Percentiles rank a stretch among this genome's conserved stretches.
phyloP scores from a whole-genome alignment of 1,139 yeast species.

The Pichia sp. region DNA sequence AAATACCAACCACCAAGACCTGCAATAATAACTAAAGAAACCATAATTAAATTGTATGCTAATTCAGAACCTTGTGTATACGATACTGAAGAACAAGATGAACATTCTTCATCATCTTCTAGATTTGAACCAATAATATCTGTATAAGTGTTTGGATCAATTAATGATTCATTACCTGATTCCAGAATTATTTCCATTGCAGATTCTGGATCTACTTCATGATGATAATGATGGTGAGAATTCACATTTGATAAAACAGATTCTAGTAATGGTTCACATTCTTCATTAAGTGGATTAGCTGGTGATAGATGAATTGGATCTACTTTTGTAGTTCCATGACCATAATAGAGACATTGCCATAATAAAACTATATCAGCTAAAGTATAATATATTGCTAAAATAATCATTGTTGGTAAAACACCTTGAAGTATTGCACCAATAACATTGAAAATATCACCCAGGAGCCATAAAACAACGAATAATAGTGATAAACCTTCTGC shows the following conservation, averaged over 20 bases:
- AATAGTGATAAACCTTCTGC: conserved; percentile 81
- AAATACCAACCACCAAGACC: conserved; percentile 88
- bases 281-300: conserved; percentile 70
- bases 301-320: conserved; percentile 83
- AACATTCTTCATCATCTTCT: not conserved
- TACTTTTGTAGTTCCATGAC: conserved; percentile 42
- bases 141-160: too few relatives aligned
- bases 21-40: conserved; percentile 60
- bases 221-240: conserved; percentile 10
- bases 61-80: conserved; percentile 17
- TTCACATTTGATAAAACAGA: conserved; percentile 26
- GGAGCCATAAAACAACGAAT: conserved; percentile 80
- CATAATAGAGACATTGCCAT: conserved; percentile 75
- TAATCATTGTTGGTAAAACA: conserved; percentile 86
- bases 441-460: conserved; percentile 88
- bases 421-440: conserved; percentile 85
- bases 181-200: conserved; percentile 11
- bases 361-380: conserved; percentile 80
- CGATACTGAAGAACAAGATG: conserved; percentile 4
- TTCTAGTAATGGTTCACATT: conserved; percentile 40
- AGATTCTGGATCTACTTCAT: conserved; percentile 12
- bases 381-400: conserved; percentile 86
- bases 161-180: too few relatives aligned
- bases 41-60: conserved; percentile 56
- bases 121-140: not conserved